Evolutionary conservation across 2,329 filamentous ascomycete species (phyloP).

Genomic region (Xylaria sp.): DNA sequence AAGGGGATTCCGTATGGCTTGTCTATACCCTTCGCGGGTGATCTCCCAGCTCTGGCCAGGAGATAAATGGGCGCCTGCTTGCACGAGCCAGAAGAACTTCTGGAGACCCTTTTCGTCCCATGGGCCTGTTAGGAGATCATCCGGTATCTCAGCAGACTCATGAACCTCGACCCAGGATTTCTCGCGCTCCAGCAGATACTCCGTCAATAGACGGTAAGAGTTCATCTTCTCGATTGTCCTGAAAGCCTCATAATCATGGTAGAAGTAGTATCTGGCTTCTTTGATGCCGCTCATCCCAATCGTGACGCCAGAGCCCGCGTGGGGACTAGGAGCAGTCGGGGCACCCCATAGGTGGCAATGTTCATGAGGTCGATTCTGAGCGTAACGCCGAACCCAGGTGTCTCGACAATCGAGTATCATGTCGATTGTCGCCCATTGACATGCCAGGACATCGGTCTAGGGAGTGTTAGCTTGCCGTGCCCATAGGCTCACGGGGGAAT

Average conservation of each 20-base stretch:
- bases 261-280: conserved; percentile 23
- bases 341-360: conserved; percentile 30
- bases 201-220: conserved; percentile 13
- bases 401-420: conserved; percentile 45
- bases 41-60: conserved; percentile 39
- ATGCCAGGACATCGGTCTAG: conserved; percentile 41
- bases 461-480: background rate
- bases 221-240: conserved; percentile 11
- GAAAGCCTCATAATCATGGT: conserved; percentile 27
- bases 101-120: conserved; percentile 37
- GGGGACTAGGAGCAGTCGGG: conserved; percentile 17
- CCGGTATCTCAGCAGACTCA: conserved; percentile 36
- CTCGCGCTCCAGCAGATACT: conserved; percentile 5
- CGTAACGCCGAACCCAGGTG: conserved; percentile 40
- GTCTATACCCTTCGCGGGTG: conserved; percentile 35
- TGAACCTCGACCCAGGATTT: conserved; percentile 35
- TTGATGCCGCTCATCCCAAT: conserved; percentile 3
- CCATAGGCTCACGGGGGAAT: background rate
- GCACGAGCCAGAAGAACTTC: conserved; percentile 43
- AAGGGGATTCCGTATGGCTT: conserved; percentile 26
- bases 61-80: conserved; percentile 35
- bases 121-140: conserved; percentile 37
- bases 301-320: conserved; percentile 14
- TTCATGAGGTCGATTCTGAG: conserved; percentile 32
- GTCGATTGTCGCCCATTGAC: conserved; percentile 41